Conservation (phyloP, 441 rosid species). For the Adansonia gregorii region DNA sequence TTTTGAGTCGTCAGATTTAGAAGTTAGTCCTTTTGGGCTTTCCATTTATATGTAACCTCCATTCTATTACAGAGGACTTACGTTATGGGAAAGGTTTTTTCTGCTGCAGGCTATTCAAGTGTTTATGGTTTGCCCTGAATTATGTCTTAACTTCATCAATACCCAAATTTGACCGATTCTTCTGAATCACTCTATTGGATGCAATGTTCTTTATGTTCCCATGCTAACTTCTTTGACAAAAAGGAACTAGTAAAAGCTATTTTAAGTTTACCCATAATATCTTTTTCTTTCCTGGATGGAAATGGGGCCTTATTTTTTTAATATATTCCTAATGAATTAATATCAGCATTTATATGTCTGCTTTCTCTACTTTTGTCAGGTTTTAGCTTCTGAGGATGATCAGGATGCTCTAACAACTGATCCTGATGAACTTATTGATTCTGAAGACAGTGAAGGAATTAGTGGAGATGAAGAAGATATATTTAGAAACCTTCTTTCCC, state of each 20-base stretch:
- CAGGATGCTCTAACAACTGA: constrained; percentile 98
- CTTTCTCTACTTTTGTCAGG: constrained; percentile 51
- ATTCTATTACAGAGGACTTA: not conserved
- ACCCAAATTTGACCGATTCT: not conserved
- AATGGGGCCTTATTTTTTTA: constrained; percentile 1
- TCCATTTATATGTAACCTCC: not conserved
- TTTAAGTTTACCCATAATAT: not conserved
- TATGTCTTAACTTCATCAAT: not conserved
- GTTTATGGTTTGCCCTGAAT: not conserved
- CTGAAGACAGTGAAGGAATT: constrained; percentile 94
- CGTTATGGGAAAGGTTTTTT: not conserved
- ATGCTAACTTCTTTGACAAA: not conserved
- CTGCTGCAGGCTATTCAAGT: not conserved
- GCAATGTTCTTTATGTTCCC: not conserved
- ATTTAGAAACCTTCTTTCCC: constrained; percentile 87
- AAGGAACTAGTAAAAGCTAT: not conserved
- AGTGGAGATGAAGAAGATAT: constrained; percentile 99
- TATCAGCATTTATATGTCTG: constrained; percentile 13
- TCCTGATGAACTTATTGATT: constrained; percentile 98
- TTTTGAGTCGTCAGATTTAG: not conserved
- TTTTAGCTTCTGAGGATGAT: constrained; percentile 93
- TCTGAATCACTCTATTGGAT: not conserved
- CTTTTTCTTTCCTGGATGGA: not conserved
- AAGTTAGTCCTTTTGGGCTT: not conserved
- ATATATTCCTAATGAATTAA: not conserved